Evolutionary conservation across 768 basidiomycete genomes (phyloP).

Genomic region (Lepiota brunneoincarnata): DNA sequence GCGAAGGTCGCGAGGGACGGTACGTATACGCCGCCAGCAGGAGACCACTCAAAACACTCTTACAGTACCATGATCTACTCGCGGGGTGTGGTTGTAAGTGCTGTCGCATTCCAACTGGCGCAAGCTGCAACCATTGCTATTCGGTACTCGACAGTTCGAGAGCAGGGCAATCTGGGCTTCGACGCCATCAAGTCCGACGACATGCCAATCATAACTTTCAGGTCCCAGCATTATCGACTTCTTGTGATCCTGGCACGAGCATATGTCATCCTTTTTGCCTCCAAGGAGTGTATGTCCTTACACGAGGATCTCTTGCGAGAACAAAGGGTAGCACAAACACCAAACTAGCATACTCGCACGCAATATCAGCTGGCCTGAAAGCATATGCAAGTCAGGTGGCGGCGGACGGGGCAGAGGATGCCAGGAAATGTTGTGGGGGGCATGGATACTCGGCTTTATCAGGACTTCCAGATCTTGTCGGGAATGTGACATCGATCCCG

Average conservation of each 20-base stretch:
- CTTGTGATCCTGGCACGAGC: conserved; percentile 17
- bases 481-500: conserved; percentile 16
- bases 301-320: conserved; percentile 15
- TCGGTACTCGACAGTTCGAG: conserved; percentile 24
- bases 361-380: conserved; percentile 20
- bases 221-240: conserved; percentile 22
- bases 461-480: conserved; percentile 19
- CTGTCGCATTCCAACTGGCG: conserved; percentile 21
- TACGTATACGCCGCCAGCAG: conserved; percentile 10
- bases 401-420: conserved; percentile 24
- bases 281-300: conserved; percentile 10
- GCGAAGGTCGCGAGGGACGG: conserved; percentile 19
- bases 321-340: conserved; percentile 12
- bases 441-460: conserved; percentile 23
- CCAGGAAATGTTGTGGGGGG: conserved; percentile 23
- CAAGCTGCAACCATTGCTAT: conserved; percentile 22
- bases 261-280: conserved; percentile 20
- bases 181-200: conserved; percentile 10
- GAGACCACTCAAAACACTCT: conserved; percentile 13
- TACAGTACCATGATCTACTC: conserved; percentile 23
- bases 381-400: conserved; percentile 20
- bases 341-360: conserved; percentile 16
- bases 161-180: conserved; percentile 23
- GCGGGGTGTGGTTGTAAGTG: conserved; percentile 14
- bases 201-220: conserved; percentile 19